Conservation (phyloP, 139 green algal genomes). For the Parachlorella kessleri region DNA sequence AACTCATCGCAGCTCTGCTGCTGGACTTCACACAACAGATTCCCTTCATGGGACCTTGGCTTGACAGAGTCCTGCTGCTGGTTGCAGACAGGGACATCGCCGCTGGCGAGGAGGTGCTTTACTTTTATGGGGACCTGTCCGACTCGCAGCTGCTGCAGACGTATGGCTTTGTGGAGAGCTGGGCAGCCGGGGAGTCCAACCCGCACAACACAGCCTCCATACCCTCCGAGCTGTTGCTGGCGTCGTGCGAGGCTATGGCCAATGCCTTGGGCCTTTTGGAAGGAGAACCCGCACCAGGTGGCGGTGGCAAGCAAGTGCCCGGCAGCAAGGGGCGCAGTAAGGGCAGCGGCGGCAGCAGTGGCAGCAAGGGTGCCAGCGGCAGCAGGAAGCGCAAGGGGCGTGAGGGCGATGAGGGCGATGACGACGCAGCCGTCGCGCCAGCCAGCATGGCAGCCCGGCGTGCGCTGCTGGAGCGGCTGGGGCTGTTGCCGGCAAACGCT, state of each 20-base stretch:
- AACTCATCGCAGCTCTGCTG: neutral
- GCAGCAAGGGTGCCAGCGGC: constrained; percentile 2
- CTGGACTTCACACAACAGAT: neutral
- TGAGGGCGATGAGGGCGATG: neutral
- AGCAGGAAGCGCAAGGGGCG: neutral
- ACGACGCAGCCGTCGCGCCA: neutral
- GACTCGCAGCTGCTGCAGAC: constrained; percentile 73
- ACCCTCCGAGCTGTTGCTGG: neutral
- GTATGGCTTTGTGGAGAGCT: constrained; percentile 72
- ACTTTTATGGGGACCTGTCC: constrained; percentile 73
- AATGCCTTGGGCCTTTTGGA: neutral
- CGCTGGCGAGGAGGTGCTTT: constrained; percentile 61
- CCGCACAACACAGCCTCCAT: neutral
- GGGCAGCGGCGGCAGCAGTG: neutral
- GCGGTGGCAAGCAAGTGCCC: too few relatives aligned
- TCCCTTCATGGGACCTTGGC: neutral
- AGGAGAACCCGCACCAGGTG: too few relatives aligned
- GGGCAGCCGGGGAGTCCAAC: neutral
- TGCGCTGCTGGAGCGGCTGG: neutral
- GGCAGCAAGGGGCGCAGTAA: neutral
- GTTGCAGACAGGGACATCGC: constrained; percentile 53
- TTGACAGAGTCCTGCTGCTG: too few relatives aligned
- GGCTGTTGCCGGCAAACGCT: neutral
- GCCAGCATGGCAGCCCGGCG: neutral
- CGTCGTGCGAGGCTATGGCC: neutral